Conservation (phyloP, 345 rosid species). For the Eucalyptus albens region DNA sequence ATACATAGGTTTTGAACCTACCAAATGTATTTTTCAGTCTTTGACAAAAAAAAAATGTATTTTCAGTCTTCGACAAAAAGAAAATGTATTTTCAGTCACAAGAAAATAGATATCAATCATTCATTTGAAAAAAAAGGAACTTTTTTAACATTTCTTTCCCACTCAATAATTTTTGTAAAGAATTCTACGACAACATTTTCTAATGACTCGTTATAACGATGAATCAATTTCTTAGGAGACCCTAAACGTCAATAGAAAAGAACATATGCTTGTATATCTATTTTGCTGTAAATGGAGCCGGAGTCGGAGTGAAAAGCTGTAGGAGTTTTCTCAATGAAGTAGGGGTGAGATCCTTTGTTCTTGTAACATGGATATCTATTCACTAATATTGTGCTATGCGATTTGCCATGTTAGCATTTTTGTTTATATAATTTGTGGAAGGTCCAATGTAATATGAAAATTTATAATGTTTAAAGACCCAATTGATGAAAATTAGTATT, state of each 20-base stretch:
- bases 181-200: fast-evolving
- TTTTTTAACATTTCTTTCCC: background rate
- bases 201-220: fast-evolving
- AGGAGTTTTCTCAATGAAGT: background rate
- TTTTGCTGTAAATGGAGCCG: fast-evolving
- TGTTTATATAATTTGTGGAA: background rate
- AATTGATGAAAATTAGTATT: background rate
- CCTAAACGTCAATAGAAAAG: no score
- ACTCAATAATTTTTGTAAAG: background rate
- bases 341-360: background rate
- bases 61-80: background rate
- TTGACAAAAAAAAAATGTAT: no score
- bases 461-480: background rate
- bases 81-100: background rate
- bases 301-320: fast-evolving
- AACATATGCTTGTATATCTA: fast-evolving
- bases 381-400: background rate
- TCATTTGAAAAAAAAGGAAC: background rate
- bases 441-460: background rate
- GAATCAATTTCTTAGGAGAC: background rate
- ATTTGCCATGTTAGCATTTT: background rate
- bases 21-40: background rate
- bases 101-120: background rate
- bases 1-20: background rate
- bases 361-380: fast-evolving